Evolutionary conservation across 257 asterid species (phyloP), one percentile per base, ranked within the genome.

Genomic region (Perilla frutescens): DNA sequence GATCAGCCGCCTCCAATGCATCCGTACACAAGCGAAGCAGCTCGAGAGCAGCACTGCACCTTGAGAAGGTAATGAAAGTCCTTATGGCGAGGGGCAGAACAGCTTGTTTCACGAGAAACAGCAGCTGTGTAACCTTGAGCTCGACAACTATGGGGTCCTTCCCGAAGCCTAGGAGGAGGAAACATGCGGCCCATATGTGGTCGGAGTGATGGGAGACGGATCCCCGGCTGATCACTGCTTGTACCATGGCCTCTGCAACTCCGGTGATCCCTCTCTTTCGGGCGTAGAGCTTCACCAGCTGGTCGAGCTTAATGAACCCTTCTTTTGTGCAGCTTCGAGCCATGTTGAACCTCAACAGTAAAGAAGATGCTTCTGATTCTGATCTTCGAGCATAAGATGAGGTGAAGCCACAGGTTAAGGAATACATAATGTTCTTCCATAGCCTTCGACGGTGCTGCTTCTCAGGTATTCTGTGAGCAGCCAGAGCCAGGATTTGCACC

Each of bases 101-200:
- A 6, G 90, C 85, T 68, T 88, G 90, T 81, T 90, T 92, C 67
- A 86, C 96, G 0, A 92, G 85, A 69, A 76, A 81, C 62, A 92
- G 15, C 41, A 90, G 67, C 59, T 90, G 92, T 0, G 94, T 61
- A 37, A 88, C 89, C 65, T 84, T 85, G 34, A 90, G 88, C 73
- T 90, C 90, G 13, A 90, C 96, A 3, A 84, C 81, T 9, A 84
- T 67, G 2, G 96, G 91, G 67, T 92, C 94, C 34, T 81, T 85
- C 45, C 96, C 90, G 36, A 88, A 89, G 62, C 96, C 91, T 13
- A 90, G 86, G 12, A 87, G 86, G 15, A 86, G 80, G 67, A 88
- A 92, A 54, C 96, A 90, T 1, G 96, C 90, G 1, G 96, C 96
- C 98, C 98, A 92, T 67, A 90, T 68, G 72, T 92, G 98, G 32